Base-by-base conservation (phyloP, 2,329 filamentous ascomycete genomes). In the Penicillium sp. region DNA sequence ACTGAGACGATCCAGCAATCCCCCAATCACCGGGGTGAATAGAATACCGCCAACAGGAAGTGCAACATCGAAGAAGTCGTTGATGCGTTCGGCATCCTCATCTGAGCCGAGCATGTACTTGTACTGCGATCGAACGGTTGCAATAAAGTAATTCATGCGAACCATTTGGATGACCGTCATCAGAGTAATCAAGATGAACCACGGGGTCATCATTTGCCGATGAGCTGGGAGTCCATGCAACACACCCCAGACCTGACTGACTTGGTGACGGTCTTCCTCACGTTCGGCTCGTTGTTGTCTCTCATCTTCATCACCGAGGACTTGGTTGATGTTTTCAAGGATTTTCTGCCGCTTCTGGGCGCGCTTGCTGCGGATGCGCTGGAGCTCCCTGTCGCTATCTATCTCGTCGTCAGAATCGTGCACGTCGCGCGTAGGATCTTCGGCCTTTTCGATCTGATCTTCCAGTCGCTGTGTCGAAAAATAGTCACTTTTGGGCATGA, bases 81-180 rank as follows among this genome's bases (percentile, higher is more conserved):
- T 96, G 71, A 96, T 83, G 57, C 83, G 79, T 5, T 87, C 82
- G 0, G 91, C 91, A 62, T 82, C 81, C 0, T 79, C 73, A 61
- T 81, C 79, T 8, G 86, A 86, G 43, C 82, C 81, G 15, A 97
- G 84, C 56, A 97, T 84, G 66, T 88, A 88, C 35, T 88, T 84
- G 76, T 96, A 96, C 74, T 97, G 93, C 0, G 88, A 83, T 1
- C 90, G 84, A 63, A 96, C 88, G 2, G 92, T 96, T 3, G 92
- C 91, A 55, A 96, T 91, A 73, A 96, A 96, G 79, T 92, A 96
- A 78, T 96, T 96, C 83, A 96, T 96, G 34, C 89, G 84, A 2
- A 88, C 88, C 87, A 90, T 90, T 73, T 90, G 88, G 41, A 90
- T 77, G 35, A 90, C 82, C 31, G 91, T 96, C 73, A 96, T 94